These are phyloP conservation scores for Colletotrichum filicis DNA, from an alignment of 2,329 filamentous ascomycete genomes.

Conservation along the genomic window DNA sequence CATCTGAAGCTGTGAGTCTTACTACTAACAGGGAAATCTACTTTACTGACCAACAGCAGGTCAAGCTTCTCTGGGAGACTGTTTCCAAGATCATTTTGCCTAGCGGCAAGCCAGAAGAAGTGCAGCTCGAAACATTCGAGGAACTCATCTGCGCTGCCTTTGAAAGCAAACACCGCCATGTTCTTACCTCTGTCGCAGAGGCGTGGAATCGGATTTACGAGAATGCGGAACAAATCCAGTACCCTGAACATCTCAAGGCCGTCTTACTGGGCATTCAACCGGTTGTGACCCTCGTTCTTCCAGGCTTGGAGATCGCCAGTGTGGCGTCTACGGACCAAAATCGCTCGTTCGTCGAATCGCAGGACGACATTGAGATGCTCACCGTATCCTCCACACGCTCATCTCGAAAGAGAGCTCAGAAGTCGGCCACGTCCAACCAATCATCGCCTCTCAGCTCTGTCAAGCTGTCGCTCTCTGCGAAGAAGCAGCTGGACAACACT, in stretches of 20 bases:
- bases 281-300: conserved; percentile 59
- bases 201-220: conserved; percentile 80
- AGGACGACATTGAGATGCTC: conserved; percentile 52
- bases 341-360: conserved; percentile 58
- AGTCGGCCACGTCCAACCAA: conserved; percentile 25
- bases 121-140: conserved; percentile 65
- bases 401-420: conserved; percentile 39
- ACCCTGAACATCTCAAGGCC: conserved; percentile 71
- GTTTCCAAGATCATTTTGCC: conserved; percentile 54
- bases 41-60: conserved; percentile 50
- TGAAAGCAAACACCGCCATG: conserved; percentile 65
- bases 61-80: conserved; percentile 61
- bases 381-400: conserved; percentile 39
- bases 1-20: conserved; percentile 59
- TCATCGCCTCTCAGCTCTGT: conserved; percentile 47
- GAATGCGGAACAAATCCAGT: conserved; percentile 66
- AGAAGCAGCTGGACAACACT: conserved; percentile 38
- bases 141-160: conserved; percentile 65
- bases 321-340: conserved; percentile 52
- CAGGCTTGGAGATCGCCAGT: conserved; percentile 53
- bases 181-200: conserved; percentile 61
- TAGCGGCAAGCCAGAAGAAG: conserved; percentile 48
- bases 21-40: neutral
- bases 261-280: conserved; percentile 71
- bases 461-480: conserved; percentile 45